Base-by-base conservation (phyloP, 306 rosid genomes). In the Vicia faba region DNA sequence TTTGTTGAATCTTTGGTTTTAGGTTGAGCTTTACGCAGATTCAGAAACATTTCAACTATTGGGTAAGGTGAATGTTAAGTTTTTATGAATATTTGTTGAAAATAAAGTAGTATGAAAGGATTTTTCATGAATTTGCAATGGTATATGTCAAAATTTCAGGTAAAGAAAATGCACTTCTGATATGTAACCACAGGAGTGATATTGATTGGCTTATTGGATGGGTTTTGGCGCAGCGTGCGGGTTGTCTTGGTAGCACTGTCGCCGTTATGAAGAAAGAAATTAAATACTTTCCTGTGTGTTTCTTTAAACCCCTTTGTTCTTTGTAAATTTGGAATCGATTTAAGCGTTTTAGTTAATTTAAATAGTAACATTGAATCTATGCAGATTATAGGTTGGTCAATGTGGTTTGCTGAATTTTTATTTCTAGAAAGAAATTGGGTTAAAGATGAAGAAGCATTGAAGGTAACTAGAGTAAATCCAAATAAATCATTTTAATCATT, bases 141-240 rank as follows among this genome's bases (percentile, higher is more conserved):
- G 64, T 66, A 4, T 45, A 39, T 56, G 81, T 57, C 61, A 38
- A 57, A 79, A 73, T 71, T 73, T 18, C 67, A 92, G 98, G 98
- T 41, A 83, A 82, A 77, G 96, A 89, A 75, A 86, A 80, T 63
- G 98, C 98, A 19, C 89, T 92, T 70, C 4, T 92, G 54, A 78
- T 92, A 31, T 81, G 96, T 85, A 92, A 92, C 61, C 98, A 89
- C 81, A 85, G 84, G 74, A 84, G 98, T 62, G 96, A 92, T 84
- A 87, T 92, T 70, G 96, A 89, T 82, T 92, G 98, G 98, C 98
- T 92, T 75, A 82, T 87, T 61, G 98, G 96, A 78, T 89, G 92
- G 93, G 85, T 84, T 74, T 33, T 86, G 61, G 96, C 96, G 72
- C 98, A 92, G 96, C 85, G 91, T 69, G 36, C 85, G 0, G 96